Conservation (phyloP, 75 land plant species). For the Larix kaempferi region DNA sequence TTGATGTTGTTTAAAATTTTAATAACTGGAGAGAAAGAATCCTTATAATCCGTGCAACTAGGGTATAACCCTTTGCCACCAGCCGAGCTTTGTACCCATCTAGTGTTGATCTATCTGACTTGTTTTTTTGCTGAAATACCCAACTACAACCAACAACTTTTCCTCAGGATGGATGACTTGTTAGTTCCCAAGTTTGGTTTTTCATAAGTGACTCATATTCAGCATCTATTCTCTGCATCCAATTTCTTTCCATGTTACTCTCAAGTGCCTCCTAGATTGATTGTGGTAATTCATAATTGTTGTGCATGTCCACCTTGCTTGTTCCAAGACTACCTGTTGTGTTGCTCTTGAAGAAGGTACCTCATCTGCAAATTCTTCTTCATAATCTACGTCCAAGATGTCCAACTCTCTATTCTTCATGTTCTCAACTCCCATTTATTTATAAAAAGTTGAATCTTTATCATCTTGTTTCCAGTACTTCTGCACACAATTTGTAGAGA, state of each 20-base stretch:
- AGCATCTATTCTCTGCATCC: constrained; percentile 1
- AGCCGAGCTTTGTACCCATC: background rate
- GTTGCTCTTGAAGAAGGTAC: no score
- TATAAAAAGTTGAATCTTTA: no score
- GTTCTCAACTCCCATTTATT: no score
- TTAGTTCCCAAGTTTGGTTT: background rate
- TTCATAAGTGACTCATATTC: background rate
- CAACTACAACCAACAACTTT: background rate
- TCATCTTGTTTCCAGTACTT: background rate
- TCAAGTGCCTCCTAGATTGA: background rate
- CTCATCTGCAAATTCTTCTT: no score
- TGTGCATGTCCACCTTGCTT: no score
- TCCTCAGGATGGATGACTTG: background rate
- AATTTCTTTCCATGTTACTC: background rate
- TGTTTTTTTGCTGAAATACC: background rate
- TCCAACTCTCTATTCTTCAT: no score
- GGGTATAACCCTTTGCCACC: background rate
- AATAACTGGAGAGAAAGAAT: background rate
- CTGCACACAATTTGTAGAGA: background rate
- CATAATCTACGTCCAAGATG: no score
- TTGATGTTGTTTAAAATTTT: background rate
- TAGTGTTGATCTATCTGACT: background rate
- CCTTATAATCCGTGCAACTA: background rate
- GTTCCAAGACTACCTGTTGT: no score
- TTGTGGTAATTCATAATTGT: background rate